Conservation (phyloP, 2,329 filamentous ascomycete species). For the Aspergillus brasiliensis region DNA sequence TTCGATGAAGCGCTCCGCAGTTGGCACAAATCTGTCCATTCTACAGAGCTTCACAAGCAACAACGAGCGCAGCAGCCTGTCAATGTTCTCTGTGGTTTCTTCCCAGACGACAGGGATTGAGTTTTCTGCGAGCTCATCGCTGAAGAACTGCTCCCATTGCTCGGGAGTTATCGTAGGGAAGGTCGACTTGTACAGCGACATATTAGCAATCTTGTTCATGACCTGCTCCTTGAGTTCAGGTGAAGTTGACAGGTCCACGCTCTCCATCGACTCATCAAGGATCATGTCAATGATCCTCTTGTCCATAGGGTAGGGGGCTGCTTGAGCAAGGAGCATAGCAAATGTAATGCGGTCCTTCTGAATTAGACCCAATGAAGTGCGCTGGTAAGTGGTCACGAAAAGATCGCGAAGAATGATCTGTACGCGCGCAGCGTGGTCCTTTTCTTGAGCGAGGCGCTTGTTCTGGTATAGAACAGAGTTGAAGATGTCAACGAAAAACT, state of each 20-base stretch:
- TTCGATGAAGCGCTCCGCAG: constrained; percentile 85
- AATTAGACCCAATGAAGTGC: constrained; percentile 87
- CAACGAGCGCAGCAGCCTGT: constrained; percentile 79
- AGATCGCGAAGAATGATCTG: constrained; percentile 90
- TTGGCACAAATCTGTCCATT: constrained; percentile 90
- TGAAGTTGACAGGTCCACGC: constrained; percentile 75
- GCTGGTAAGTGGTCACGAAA: constrained; percentile 87
- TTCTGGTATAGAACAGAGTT: constrained; percentile 84
- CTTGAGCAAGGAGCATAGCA: constrained; percentile 92
- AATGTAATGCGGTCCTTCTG: constrained; percentile 94
- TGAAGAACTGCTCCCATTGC: constrained; percentile 80
- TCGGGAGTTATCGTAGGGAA: constrained; percentile 63
- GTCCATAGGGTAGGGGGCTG: constrained; percentile 95
- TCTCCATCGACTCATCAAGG: constrained; percentile 74
- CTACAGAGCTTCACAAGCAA: constrained; percentile 92
- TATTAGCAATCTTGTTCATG: constrained; percentile 67
- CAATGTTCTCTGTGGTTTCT: constrained; percentile 63
- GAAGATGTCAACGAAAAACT: constrained; percentile 98
- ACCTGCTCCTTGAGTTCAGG: constrained; percentile 66
- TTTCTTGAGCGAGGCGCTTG: constrained; percentile 68
- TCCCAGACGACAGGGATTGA: constrained; percentile 77
- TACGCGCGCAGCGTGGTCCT: constrained; percentile 75
- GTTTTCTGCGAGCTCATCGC: constrained; percentile 83
- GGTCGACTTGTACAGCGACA: constrained; percentile 72
- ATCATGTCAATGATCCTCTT: constrained; percentile 84